Percentiles rank a stretch among this genome's conserved stretches.
Conservation (phyloP, 2,329 filamentous ascomycete species). For the Diaporthe ampelina region DNA sequence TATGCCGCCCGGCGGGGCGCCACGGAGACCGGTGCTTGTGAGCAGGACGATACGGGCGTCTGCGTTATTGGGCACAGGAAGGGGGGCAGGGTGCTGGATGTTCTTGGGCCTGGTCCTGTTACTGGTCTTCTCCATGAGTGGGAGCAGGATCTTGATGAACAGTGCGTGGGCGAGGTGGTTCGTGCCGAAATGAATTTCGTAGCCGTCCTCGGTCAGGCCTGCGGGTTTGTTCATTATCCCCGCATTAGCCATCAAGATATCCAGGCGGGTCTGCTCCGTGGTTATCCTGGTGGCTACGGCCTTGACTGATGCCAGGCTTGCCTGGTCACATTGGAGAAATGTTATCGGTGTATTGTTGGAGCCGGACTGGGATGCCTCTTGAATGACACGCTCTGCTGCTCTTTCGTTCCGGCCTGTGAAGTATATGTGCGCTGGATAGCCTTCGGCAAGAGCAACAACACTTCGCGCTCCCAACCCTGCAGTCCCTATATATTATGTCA, state of each 20-base stretch:
- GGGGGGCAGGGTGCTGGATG: slow-evolving; percentile 49
- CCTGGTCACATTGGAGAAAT: slow-evolving; percentile 51
- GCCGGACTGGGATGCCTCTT: slow-evolving; percentile 51
- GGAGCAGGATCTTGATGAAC: slow-evolving; percentile 55
- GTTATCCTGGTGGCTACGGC: slow-evolving; percentile 36
- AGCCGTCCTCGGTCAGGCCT: slow-evolving; percentile 52
- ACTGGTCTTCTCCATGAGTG: slow-evolving; percentile 37
- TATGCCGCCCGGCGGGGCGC: slow-evolving; percentile 47
- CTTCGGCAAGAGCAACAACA: neutral
- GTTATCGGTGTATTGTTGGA: slow-evolving; percentile 32
- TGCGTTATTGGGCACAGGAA: slow-evolving; percentile 39
- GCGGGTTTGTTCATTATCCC: slow-evolving; percentile 52
- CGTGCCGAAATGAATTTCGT: slow-evolving; percentile 55
- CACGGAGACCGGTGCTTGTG: slow-evolving; percentile 48
- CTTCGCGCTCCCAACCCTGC: slow-evolving; percentile 11
- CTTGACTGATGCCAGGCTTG: slow-evolving; percentile 50
- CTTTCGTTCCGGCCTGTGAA: slow-evolving; percentile 57
- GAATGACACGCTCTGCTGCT: slow-evolving; percentile 50
- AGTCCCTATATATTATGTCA: neutral
- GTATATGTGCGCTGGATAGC: slow-evolving; percentile 27
- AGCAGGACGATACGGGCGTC: slow-evolving; percentile 49
- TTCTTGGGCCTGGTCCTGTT: slow-evolving; percentile 35
- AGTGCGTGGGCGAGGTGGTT: slow-evolving; percentile 60
- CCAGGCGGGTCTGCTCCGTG: slow-evolving; percentile 45
- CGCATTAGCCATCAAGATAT: slow-evolving; percentile 53